Conservation (phyloP, 2,329 filamentous ascomycete genomes). For the Eurotiales sp. region DNA sequence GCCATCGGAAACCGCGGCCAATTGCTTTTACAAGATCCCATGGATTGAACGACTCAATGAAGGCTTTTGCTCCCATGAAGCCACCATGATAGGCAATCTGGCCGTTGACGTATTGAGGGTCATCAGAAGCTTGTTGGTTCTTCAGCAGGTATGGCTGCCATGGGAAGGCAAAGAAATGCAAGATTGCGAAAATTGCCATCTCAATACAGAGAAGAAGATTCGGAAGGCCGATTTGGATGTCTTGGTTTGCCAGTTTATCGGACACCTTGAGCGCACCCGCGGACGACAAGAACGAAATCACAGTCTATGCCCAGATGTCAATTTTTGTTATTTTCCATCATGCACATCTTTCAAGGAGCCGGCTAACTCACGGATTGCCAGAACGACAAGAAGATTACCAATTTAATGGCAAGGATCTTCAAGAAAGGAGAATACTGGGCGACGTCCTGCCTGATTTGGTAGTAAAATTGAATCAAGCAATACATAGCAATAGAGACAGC, state of each 20-base stretch:
- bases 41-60: slow-evolving; percentile 70
- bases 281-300: slow-evolving; percentile 61
- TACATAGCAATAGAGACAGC: slow-evolving; percentile 84
- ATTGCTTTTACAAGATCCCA: slow-evolving; percentile 81
- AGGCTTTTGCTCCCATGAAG: slow-evolving; percentile 59
- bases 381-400: slow-evolving; percentile 87
- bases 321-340: no score
- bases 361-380: slow-evolving; percentile 62
- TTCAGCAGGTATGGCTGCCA: slow-evolving; percentile 64
- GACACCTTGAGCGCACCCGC: slow-evolving; percentile 62
- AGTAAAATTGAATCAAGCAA: slow-evolving; percentile 81
- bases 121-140: slow-evolving; percentile 45
- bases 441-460: slow-evolving; percentile 68
- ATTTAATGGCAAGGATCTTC: slow-evolving; percentile 82
- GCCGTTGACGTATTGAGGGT: slow-evolving; percentile 39
- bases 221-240: slow-evolving; percentile 78
- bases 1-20: slow-evolving; percentile 73
- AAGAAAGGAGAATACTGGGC: slow-evolving; percentile 67
- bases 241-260: slow-evolving; percentile 62
- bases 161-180: slow-evolving; percentile 80
- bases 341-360: no score
- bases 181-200: slow-evolving; percentile 74
- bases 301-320: slow-evolving; percentile 33
- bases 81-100: slow-evolving; percentile 61
- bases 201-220: slow-evolving; percentile 75